Evolutionary conservation across 169 alveolate species (phyloP), one percentile per base, ranked within the genome.

Genomic region (Besnoitia besnoiti): DNA sequence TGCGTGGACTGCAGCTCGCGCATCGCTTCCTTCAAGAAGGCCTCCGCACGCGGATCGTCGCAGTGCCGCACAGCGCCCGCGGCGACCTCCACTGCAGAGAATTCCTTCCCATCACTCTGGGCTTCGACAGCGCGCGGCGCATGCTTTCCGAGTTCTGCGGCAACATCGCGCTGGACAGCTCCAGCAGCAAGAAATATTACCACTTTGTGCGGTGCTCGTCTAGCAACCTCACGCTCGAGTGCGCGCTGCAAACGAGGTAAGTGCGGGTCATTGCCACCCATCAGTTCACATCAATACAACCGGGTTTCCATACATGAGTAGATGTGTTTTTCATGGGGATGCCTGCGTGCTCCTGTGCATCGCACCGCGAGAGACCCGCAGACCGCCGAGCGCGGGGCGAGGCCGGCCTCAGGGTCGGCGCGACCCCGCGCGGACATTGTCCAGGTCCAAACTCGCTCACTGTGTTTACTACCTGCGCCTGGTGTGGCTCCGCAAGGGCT

Each of bases 141-240:
- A 95, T 96, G 51, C 96, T 96, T 85, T 89, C 97, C 85, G 98
- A 97, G 94, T 95, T 95, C 40, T 95, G 96, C 46, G 98, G 98
- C 30, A 97, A 97, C 91, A 94, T 97, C 51, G 95, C 96, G 88
- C 93, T 95, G 75, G 98, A 97, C 92, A 95, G 98, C 35, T 92
- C 96, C 46, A 94, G 97, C 12, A 93, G 97, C n/a, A 97, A 96
- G 92, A 96, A 96, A 92, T 97, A 97, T 93, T 97, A 97, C 95
- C 97, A 97, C 85, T 97, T 97, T 88, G 95, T 97, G 82, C 95
- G 97, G 94, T 92, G 97, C n/a, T 95, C 97, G 51, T 98, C 98
- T 8, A 94, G 97, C 84, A 97, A 96, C 88, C 96, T 97, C 90
- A 97, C 98, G 1, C 94, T 97, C 62, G 98, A 97, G 90, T 95